Evolutionary conservation across 352 stramenopile genomes (phyloP).

Genomic region (Halophytophthora polymorphica): DNA sequence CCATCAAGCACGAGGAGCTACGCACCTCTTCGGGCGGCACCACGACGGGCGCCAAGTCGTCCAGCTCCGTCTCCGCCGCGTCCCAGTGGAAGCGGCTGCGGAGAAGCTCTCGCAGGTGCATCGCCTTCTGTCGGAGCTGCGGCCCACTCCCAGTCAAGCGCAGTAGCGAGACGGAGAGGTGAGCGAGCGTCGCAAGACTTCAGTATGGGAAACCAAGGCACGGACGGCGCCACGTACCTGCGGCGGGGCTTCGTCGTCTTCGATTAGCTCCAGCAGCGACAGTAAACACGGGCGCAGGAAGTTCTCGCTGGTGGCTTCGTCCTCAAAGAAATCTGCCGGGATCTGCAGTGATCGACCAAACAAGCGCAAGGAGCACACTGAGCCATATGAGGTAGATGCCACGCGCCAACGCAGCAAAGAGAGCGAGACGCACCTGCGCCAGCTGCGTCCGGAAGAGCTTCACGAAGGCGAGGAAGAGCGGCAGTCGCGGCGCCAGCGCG

Average conservation of each 20-base stretch:
- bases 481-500: constrained; percentile 31
- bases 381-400: not conserved
- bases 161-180: not conserved
- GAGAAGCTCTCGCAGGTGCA: constrained; percentile 33
- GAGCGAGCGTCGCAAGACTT: not conserved
- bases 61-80: constrained; percentile 20
- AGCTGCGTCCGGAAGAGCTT: constrained; percentile 55
- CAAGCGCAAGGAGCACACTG: not conserved
- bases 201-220: not conserved
- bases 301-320: constrained; percentile 55
- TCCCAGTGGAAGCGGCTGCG: constrained; percentile 37
- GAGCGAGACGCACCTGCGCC: constrained; percentile 33
- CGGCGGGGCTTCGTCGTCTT: constrained; percentile 33
- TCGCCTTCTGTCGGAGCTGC: constrained; percentile 30
- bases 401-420: not conserved
- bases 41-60: constrained; percentile 52
- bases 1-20: constrained; percentile 1
- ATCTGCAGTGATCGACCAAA: constrained; percentile 28
- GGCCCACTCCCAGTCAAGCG: too few species aligned
- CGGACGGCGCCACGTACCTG: constrained; percentile 20
- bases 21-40: constrained; percentile 39
- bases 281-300: constrained; percentile 58
- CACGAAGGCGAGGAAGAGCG: constrained; percentile 60
- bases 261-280: constrained; percentile 65
- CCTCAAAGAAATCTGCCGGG: constrained; percentile 66